Evolutionary conservation across 2,329 filamentous ascomycete species (phyloP).

Genomic region (Phialophora expanda): DNA sequence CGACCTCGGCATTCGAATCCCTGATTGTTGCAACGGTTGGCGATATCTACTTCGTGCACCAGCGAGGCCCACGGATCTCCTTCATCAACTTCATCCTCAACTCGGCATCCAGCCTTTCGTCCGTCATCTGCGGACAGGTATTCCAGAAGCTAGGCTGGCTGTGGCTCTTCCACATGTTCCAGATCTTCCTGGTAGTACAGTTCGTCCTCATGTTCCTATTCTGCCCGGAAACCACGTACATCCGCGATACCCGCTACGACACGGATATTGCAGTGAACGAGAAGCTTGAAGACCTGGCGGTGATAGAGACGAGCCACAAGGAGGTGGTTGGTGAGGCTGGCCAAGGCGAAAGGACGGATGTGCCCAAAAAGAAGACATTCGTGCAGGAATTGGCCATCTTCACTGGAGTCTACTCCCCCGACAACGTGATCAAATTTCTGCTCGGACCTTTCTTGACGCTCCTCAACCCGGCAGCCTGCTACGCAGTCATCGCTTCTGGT

Average conservation of each 20-base stretch:
- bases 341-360: conserved; percentile 6
- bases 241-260: conserved; percentile 40
- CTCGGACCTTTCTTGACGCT: conserved; percentile 43
- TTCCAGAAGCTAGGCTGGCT: conserved; percentile 38
- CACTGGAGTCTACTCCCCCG: conserved; percentile 34
- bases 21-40: conserved; percentile 55
- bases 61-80: conserved; percentile 36
- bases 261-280: conserved; percentile 35
- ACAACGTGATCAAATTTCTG: conserved; percentile 39
- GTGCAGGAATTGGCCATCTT: conserved; percentile 36
- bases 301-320: conserved; percentile 31
- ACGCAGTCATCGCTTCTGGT: conserved; percentile 34
- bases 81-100: conserved; percentile 40
- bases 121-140: conserved; percentile 44
- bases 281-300: conserved; percentile 31
- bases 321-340: conserved; percentile 23
- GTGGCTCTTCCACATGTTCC: conserved; percentile 41
- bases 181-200: conserved; percentile 41
- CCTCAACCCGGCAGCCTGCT: conserved; percentile 42
- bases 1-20: conserved; percentile 57
- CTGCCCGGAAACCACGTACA: conserved; percentile 42
- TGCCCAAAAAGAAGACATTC: conserved; percentile 34
- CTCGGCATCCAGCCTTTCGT: conserved; percentile 44
- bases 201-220: conserved; percentile 42
- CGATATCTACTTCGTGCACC: conserved; percentile 48